Evolutionary conservation across 176 grass and related monocot species (phyloP), one percentile per base, ranked within the genome.

Genomic region (Microstegium vimineum): DNA sequence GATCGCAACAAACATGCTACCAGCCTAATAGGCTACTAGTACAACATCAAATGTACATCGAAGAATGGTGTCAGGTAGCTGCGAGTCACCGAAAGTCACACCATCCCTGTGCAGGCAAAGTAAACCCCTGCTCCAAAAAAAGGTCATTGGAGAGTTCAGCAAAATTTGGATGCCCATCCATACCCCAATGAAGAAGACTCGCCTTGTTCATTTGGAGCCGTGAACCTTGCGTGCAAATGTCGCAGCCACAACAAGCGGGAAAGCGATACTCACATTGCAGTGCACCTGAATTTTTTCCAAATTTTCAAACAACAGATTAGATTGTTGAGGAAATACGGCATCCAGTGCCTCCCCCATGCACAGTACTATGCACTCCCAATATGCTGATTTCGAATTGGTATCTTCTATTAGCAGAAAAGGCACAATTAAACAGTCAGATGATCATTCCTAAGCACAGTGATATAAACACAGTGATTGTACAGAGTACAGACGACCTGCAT

Each of bases 251-350:
- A 98, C 59, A 43, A 98, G 82, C 0, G 95, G 95, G 64, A 98
- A 94, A 56, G 90, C 95, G 20, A 98, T 91, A 64, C 90, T 98
- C 11, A 88, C 92, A 79, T 94, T 92, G 1, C 95, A 98, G 76
- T 98, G 95, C 64, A 98, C 92, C 95, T 98, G 81, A n/a, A 78
- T 86, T 89, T 86, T 89, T 56, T 74, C 42, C 31, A 79, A 84
- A 68, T 28, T 41, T 49, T 70, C 0, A 22, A 69, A 8, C 43
- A 43, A 74, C n/a, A 85, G 12, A 17, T 72, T 43, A 77, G 16
- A 20, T 35, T 41, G 32, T 51, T 43, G 35, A 86, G 1, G 78
- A 74, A 41, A 15, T 54, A 51, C 46, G 18, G 17, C 47, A 51
- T 51, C 47, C 17, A 6, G 47, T 51, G 18, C 17, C 49, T 49